A percentile compares a stretch with the other conserved stretches of the same genome.
phyloP scores from a whole-genome alignment of 495 filamentous ascomycete species.

The Haplographium delicatum region DNA sequence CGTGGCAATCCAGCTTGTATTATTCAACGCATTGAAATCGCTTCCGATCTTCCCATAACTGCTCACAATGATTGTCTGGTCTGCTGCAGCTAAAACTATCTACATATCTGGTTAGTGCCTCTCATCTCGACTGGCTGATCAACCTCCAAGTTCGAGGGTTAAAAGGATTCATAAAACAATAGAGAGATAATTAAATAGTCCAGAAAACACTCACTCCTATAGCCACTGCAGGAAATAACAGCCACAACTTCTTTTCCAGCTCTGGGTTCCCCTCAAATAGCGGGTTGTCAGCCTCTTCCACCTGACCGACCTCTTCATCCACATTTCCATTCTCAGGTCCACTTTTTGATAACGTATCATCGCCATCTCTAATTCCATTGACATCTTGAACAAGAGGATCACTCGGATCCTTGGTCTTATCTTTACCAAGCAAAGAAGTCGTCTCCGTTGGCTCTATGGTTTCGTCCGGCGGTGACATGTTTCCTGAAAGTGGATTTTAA shows the following conservation, averaged over 20 bases:
- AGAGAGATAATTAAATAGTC: no score
- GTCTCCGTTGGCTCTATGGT: slow-evolving; percentile 3
- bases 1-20: slow-evolving; percentile 82
- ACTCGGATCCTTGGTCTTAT: neutral
- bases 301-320: slow-evolving; percentile 4
- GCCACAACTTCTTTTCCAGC: slow-evolving; percentile 39
- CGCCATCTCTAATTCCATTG: slow-evolving; percentile 1
- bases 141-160: neutral
- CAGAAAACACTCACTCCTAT: slow-evolving; percentile 44
- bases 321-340: slow-evolving; percentile 1
- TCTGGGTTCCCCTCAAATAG: slow-evolving; percentile 34
- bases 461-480: slow-evolving; percentile 1
- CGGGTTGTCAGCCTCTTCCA: slow-evolving; percentile 26
- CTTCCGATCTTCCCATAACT: slow-evolving; percentile 78
- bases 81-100: slow-evolving; percentile 69
- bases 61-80: slow-evolving; percentile 78
- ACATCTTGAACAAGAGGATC: neutral
- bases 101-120: slow-evolving; percentile 18
- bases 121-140: neutral
- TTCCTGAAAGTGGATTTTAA: no score
- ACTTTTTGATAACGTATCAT: neutral
- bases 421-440: slow-evolving; percentile 5
- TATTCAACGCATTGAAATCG: slow-evolving; percentile 70
- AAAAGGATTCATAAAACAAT: slow-evolving; percentile 2
- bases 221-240: slow-evolving; percentile 51